Base-by-base conservation (phyloP, 208 protist species). In the Vickermania spadyakhi region DNA sequence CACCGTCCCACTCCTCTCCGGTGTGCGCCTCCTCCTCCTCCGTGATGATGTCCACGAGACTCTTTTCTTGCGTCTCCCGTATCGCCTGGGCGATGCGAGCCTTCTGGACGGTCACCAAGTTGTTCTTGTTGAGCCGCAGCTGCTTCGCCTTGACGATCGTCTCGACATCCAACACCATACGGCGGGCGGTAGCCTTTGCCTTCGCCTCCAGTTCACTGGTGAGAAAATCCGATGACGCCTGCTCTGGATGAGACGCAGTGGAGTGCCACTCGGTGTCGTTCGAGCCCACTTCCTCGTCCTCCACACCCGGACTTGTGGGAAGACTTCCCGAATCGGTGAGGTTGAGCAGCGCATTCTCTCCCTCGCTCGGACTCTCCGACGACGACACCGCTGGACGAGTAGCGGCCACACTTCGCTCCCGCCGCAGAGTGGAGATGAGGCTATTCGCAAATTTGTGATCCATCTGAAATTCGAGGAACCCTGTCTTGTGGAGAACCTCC, bases 401-500 rank as follows among this genome's bases (percentile, higher is more conserved):
- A 7, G 11, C 52, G 25, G 14, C 52, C 52, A 28, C 11, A 7
- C 7, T 18, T 26, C n/a, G 23, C 21, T 28, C 55, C 7, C 41
- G 52, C 1, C 49, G 77, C 21, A 79, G 57, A 28, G 90, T 59
- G n/a, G 63, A 31, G 29, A 91, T 80, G 25, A 86, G 58, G 3
- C 67, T 21, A 56, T 91, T 91, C 7, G 79, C 54, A n/a, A 70
- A 81, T 1, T 57, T 70, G 51, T 67, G 65, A 28, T 90, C 64
- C 60, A 94, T 64, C 18, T 75, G 75, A 66, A 73, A 77, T 13
- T 85, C 72, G 2, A 81, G 58, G 58, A 87, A 81, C 11, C 86
- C 86, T 57, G 77, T 85, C 3, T 67, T 55, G 61, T 79, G 78
- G 70, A 90, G 80, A 11, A 87, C 81, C 27, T 50, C 54, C 81